A percentile compares a stretch with the other conserved stretches of the same genome.
Evolutionary conservation across 2,329 filamentous ascomycete genomes (phyloP).

Genomic region (Neofusicoccum cordaticola): DNA sequence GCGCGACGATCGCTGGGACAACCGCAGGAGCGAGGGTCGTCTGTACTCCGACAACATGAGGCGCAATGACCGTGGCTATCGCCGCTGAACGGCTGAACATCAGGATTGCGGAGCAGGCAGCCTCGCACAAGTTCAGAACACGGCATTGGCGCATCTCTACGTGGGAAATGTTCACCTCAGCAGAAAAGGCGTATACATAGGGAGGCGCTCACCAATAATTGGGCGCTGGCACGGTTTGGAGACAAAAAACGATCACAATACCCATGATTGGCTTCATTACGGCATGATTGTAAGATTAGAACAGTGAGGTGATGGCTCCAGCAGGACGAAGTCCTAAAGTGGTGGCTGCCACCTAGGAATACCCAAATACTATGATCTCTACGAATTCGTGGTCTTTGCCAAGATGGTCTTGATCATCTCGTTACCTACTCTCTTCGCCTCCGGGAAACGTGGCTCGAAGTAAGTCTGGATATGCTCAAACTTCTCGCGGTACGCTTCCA

Average conservation of each 20-base stretch:
- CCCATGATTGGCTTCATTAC: slow-evolving; percentile 13
- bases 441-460: slow-evolving; percentile 85
- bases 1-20: slow-evolving; percentile 14
- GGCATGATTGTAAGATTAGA: neutral
- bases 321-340: neutral
- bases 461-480: slow-evolving; percentile 89
- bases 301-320: neutral
- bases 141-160: neutral
- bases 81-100: neutral
- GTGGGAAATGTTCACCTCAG: neutral
- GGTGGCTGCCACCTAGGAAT: neutral
- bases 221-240: neutral
- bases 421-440: slow-evolving; percentile 84
- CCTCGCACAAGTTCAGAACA: neutral
- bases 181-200: slow-evolving; percentile 9
- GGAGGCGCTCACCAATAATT: neutral
- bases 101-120: neutral
- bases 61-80: slow-evolving; percentile 14
- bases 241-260: slow-evolving; percentile 6
- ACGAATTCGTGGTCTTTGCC: slow-evolving; percentile 61
- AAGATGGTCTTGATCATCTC: slow-evolving; percentile 97
- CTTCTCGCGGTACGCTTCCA: slow-evolving; percentile 86
- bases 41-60: slow-evolving; percentile 16
- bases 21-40: neutral
- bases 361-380: neutral